Evolutionary conservation across 2,329 filamentous ascomycete species (phyloP).

Genomic region (Thielaviopsis euricoi): DNA sequence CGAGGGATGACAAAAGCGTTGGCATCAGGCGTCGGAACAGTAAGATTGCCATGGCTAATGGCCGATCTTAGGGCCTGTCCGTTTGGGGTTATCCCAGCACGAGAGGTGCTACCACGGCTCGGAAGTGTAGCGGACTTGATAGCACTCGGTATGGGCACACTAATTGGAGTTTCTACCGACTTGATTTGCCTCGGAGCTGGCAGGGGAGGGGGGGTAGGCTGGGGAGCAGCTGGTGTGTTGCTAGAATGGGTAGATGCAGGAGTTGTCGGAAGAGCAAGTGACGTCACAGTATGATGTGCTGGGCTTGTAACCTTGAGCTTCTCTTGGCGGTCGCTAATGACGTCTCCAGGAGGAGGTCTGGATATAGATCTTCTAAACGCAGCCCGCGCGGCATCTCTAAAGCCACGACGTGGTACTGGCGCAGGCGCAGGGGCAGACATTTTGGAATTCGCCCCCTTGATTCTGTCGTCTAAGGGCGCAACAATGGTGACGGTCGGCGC

Average conservation of each 20-base stretch:
- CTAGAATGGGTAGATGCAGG: not conserved
- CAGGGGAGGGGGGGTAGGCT: not conserved
- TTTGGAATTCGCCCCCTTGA: not conserved
- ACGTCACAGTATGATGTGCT: conserved; percentile 7
- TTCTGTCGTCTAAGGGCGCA: not conserved
- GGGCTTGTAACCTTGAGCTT: not conserved
- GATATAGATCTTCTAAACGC: conserved; percentile 7
- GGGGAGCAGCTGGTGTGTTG: not conserved
- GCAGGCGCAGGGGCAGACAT: not conserved
- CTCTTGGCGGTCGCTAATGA: not conserved
- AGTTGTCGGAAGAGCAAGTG: not conserved
- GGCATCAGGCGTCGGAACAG: not conserved
- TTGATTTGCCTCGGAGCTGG: not conserved
- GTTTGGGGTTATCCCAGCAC: not conserved
- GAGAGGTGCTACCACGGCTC: not conserved
- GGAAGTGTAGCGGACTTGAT: not conserved
- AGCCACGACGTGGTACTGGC: conserved; percentile 1
- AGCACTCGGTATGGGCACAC: not conserved
- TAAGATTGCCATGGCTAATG: conserved; percentile 5
- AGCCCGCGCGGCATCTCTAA: conserved; percentile 8
- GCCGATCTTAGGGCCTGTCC: not conserved
- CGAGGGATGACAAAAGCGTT: conserved; percentile 7
- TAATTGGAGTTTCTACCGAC: not conserved
- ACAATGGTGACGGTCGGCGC: conserved; percentile 7
- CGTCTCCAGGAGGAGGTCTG: conserved; percentile 2